A percentile compares a stretch with the other conserved stretches of the same genome.
These are phyloP conservation scores for Penicillium canescens DNA, from an alignment of 495 filamentous ascomycete species.

Conservation along the genomic window DNA sequence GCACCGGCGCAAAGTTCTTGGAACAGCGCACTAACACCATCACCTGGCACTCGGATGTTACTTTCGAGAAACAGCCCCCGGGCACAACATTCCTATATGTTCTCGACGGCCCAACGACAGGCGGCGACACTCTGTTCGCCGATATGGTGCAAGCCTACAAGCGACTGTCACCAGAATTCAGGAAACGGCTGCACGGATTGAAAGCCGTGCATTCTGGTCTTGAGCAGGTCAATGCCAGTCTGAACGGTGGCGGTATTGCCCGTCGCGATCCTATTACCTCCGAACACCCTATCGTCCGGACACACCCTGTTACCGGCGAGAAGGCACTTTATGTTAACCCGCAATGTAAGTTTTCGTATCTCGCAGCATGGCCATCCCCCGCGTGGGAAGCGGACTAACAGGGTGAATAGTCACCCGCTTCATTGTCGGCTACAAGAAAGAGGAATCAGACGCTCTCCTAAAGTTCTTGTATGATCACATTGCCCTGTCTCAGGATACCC, in stretches of 20 bases:
- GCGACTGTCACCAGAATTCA: conserved; percentile 57
- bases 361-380: no score
- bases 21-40: conserved; percentile 56
- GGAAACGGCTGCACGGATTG: conserved; percentile 58
- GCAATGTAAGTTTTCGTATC: conserved; percentile 61
- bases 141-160: conserved; percentile 59
- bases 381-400: not conserved
- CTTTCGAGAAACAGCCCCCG: conserved; percentile 65
- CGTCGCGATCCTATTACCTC: conserved; percentile 54
- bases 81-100: conserved; percentile 66
- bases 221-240: conserved; percentile 52
- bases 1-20: conserved; percentile 49
- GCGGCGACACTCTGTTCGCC: conserved; percentile 66
- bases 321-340: conserved; percentile 86
- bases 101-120: conserved; percentile 58
- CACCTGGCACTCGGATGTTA: conserved; percentile 67
- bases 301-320: conserved; percentile 64
- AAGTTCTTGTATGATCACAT: conserved; percentile 69
- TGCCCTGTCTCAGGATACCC: conserved; percentile 57
- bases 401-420: conserved; percentile 48
- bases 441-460: conserved; percentile 65
- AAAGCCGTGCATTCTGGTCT: conserved; percentile 58
- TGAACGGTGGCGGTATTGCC: conserved; percentile 50
- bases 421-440: conserved; percentile 67
- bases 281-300: conserved; percentile 62